A percentile compares a stretch with the other conserved stretches of the same genome.
phyloP scores from a whole-genome alignment of 2,329 filamentous ascomycete species.

The Bisporella sp. region DNA sequence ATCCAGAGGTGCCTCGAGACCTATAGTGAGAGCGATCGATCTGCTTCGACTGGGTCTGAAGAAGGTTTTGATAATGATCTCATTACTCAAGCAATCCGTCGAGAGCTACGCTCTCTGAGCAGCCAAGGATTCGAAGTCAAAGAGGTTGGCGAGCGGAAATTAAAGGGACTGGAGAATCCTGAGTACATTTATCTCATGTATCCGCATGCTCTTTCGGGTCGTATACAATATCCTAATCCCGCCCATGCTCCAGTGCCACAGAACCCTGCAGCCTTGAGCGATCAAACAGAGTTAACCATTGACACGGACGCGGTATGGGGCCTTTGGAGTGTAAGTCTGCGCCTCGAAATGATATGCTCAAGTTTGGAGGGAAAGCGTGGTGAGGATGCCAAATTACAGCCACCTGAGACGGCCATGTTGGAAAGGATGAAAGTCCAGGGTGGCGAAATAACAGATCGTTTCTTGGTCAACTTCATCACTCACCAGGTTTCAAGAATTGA shows the following conservation, averaged over 20 bases:
- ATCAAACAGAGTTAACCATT: slow-evolving; percentile 61
- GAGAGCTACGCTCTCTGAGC: slow-evolving; percentile 79
- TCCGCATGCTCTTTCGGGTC: slow-evolving; percentile 77
- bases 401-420: slow-evolving; percentile 76
- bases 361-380: slow-evolving; percentile 64
- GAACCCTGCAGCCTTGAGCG: slow-evolving; percentile 52
- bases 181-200: slow-evolving; percentile 95
- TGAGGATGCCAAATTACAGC: slow-evolving; percentile 52
- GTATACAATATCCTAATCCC: slow-evolving; percentile 58
- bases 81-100: slow-evolving; percentile 69
- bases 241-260: slow-evolving; percentile 34
- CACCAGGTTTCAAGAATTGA: slow-evolving; percentile 95
- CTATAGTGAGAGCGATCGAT: slow-evolving; percentile 77
- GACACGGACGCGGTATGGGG: slow-evolving; percentile 75
- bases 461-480: slow-evolving; percentile 83
- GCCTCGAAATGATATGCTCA: slow-evolving; percentile 90
- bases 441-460: slow-evolving; percentile 81
- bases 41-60: slow-evolving; percentile 61
- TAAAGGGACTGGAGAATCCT: slow-evolving; percentile 96
- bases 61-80: slow-evolving; percentile 71
- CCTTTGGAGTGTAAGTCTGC: slow-evolving; percentile 81
- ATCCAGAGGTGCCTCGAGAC: slow-evolving; percentile 86
- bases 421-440: slow-evolving; percentile 66
- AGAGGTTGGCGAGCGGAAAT: slow-evolving; percentile 87
- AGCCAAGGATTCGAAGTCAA: slow-evolving; percentile 95